Evolutionary conservation across 1,284 basidiomycete species (phyloP), one percentile per base, ranked within the genome.

Genomic region (Trichosporon sp.): DNA sequence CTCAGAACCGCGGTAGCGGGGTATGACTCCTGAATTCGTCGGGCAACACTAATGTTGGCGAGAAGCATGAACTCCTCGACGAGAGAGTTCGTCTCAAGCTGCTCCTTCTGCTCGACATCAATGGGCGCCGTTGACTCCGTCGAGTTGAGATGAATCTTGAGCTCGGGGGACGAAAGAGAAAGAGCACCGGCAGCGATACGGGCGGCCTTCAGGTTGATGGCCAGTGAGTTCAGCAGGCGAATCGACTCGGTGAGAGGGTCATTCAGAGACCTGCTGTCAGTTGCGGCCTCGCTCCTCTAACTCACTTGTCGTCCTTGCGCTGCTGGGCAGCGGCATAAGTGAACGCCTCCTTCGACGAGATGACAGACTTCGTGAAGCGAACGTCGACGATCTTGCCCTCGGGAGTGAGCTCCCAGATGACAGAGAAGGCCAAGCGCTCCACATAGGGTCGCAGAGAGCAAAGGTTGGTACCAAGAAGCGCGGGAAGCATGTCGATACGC

Each of bases 41-140:
- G 86, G 7, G 96, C 97, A 0, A 98, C 97, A 74, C 91, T 94
- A 76, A 97, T 92, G 79, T 99, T 99, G 35, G 97, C 97, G 70
- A 99, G 89, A 73, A 99, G 86, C 97, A 99, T 99, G 84, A 99
- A 99, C 84, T 99, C 97, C 81, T 99, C 97, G 1, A 99, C 97
- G 10, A 99, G 86, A 75, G 92, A 95, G 82, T 99, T 99, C 11
- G 97, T 99, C 85, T 99, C 96, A 43, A 89, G 86, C 79, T 93
- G 83, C 79, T 95, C 91, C 83, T 99, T 99, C 82, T 97, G 95
- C 85, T 98, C 96, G 3, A 99, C 96, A 76, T 98, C 96, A 74
- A 98, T 93, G 0, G 97, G 97, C 70, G 95, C 96, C 0, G 93
- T 92, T 0, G 92, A 92, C 82, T 99, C 97, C 2, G 93, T 86